phyloP scores from a whole-genome alignment of 2,329 filamentous ascomycete genomes.

The Alternaria triticina region DNA sequence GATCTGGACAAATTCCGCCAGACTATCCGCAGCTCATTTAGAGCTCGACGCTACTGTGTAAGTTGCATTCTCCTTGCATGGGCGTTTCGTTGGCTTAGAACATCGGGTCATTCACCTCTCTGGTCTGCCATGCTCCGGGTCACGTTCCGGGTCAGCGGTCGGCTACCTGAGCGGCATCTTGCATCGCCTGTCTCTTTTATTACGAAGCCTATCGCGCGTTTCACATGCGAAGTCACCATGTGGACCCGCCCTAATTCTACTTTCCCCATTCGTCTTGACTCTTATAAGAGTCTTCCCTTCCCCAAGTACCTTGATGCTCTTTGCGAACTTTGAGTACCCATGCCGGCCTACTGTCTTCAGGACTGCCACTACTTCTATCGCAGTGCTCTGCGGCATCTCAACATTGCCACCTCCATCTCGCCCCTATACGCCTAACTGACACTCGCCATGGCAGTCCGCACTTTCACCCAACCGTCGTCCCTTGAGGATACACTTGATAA shows the following conservation, averaged over 20 bases:
- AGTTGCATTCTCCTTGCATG: slow-evolving; percentile 34
- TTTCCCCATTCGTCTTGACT: slow-evolving; percentile 44
- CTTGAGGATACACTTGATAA: slow-evolving; percentile 71
- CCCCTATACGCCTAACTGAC: slow-evolving; percentile 71
- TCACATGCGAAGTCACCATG: slow-evolving; percentile 41
- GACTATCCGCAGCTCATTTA: slow-evolving; percentile 19
- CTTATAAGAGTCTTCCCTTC: slow-evolving; percentile 37
- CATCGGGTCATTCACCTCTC: slow-evolving; percentile 35
- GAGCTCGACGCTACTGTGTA: slow-evolving; percentile 36
- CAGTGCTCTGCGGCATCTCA: slow-evolving; percentile 84
- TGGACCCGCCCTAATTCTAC: slow-evolving; percentile 25
- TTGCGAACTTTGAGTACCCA: slow-evolving; percentile 49
- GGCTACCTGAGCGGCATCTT: slow-evolving; percentile 31
- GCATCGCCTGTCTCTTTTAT: slow-evolving; percentile 34
- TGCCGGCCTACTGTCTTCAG: slow-evolving; percentile 82
- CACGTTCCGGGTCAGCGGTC: slow-evolving; percentile 43
- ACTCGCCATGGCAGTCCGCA: slow-evolving; percentile 69
- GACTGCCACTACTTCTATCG: slow-evolving; percentile 94
- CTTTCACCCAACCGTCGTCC: slow-evolving; percentile 74
- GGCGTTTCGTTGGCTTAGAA: slow-evolving; percentile 19
- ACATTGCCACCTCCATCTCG: slow-evolving; percentile 79
- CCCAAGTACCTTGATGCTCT: slow-evolving; percentile 20
- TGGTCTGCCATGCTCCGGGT: slow-evolving; percentile 32
- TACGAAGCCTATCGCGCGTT: slow-evolving; percentile 36
- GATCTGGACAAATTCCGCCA: slow-evolving; percentile 8